Evolutionary conservation across 768 basidiomycete species (phyloP).

Genomic region (Termitomyces sp.): DNA sequence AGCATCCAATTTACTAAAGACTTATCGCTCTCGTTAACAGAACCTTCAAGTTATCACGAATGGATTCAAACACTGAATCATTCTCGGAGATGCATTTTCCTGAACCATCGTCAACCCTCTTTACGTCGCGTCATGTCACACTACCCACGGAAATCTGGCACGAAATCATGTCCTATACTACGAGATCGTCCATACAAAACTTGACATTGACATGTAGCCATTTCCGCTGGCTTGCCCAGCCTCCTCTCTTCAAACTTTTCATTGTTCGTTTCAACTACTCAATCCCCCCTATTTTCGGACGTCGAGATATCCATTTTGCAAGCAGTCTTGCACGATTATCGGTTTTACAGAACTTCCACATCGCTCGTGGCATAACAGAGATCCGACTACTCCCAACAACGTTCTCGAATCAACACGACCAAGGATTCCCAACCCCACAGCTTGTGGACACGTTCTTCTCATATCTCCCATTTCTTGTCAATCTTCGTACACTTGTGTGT

Average conservation of each 20-base stretch:
- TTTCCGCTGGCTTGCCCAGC: conserved; percentile 16
- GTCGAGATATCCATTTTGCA: conserved; percentile 6
- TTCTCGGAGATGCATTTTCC: background rate
- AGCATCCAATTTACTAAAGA: background rate
- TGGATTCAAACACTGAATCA: background rate
- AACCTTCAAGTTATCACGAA: background rate
- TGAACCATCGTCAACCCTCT: background rate
- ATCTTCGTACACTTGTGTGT: conserved; percentile 13
- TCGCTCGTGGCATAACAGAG: conserved; percentile 12
- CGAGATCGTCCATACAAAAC: conserved; percentile 6
- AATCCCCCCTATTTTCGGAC: background rate
- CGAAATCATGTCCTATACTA: conserved; percentile 11
- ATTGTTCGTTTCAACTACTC: conserved; percentile 8
- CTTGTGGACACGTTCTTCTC: conserved; percentile 11
- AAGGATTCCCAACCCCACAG: conserved; percentile 1
- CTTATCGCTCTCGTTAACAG: background rate
- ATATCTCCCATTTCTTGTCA: conserved; percentile 11
- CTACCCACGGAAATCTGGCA: conserved; percentile 17
- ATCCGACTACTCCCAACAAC: conserved; percentile 12
- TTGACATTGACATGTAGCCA: conserved; percentile 11
- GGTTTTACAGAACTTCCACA: conserved; percentile 5
- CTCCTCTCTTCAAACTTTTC: conserved; percentile 16
- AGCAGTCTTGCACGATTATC: conserved; percentile 8
- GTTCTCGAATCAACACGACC: background rate
- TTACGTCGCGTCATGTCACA: background rate